Percentiles rank a stretch among this genome's conserved stretches.
These are phyloP conservation scores for Aspergillus sojae DNA, from an alignment of 2,329 filamentous ascomycete genomes.

Conservation along the genomic window DNA sequence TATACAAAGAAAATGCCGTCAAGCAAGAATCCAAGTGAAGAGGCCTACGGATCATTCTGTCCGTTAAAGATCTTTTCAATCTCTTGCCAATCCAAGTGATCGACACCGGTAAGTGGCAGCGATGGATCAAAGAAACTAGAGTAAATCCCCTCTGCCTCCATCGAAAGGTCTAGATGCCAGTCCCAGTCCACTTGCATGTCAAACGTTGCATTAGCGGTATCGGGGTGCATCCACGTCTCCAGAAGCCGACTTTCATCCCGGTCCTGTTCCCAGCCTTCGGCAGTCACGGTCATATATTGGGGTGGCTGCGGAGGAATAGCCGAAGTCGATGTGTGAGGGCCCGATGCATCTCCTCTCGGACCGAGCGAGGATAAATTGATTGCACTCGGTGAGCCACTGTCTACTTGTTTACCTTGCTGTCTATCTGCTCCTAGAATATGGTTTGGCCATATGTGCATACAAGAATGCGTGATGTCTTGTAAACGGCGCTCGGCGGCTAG, in stretches of 20 bases:
- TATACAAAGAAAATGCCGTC: background rate
- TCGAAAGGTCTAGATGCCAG: slow-evolving; percentile 20
- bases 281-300: background rate
- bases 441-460: slow-evolving; percentile 19
- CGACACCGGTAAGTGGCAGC: slow-evolving; percentile 24
- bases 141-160: slow-evolving; percentile 25
- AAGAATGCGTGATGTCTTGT: slow-evolving; percentile 23
- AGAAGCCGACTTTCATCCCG: slow-evolving; percentile 17
- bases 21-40: background rate
- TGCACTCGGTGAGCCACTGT: background rate
- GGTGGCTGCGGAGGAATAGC: background rate
- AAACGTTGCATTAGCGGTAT: slow-evolving; percentile 7
- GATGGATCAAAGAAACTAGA: slow-evolving; percentile 25
- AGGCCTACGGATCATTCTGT: background rate
- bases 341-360: background rate
- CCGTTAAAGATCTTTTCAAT: slow-evolving; percentile 24
- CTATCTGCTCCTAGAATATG: background rate
- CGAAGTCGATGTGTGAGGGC: background rate
- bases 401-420: background rate
- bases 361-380: background rate
- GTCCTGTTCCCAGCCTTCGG: background rate
- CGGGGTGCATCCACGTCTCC: slow-evolving; percentile 15
- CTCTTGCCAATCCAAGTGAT: slow-evolving; percentile 27
- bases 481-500: slow-evolving; percentile 21
- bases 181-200: slow-evolving; percentile 17